Evolutionary conservation across 768 basidiomycete species (phyloP).

Genomic region (Chalciporus sphaerocephalus): DNA sequence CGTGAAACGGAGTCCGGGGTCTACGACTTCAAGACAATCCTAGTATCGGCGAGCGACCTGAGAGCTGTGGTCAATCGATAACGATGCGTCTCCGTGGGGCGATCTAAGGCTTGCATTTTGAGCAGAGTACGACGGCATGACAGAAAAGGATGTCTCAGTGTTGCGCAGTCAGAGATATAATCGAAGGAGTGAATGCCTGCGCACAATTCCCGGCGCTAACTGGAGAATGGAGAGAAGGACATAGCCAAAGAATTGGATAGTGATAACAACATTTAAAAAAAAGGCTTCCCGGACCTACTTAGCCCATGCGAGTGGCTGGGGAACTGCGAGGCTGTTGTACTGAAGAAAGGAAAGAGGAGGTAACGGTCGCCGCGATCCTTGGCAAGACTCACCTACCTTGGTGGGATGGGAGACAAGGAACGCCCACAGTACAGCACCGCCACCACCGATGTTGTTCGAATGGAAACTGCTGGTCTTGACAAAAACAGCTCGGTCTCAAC

Average conservation of each 20-base stretch:
- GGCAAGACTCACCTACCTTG: background rate
- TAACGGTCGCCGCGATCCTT: background rate
- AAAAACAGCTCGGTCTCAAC: background rate
- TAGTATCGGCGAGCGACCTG: background rate
- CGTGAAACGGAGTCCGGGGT: constrained; percentile 1
- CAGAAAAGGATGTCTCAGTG: too few relatives aligned
- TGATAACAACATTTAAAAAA: too few relatives aligned
- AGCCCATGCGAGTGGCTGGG: background rate
- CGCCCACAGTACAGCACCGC: background rate
- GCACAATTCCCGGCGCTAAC: too few relatives aligned
- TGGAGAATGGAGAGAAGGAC: too few relatives aligned
- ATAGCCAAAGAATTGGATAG: too few relatives aligned
- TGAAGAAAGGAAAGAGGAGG: background rate
- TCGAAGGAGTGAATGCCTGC: too few relatives aligned
- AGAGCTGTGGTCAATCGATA: background rate
- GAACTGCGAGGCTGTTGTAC: background rate
- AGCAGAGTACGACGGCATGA: too few relatives aligned
- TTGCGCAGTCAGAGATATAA: too few relatives aligned
- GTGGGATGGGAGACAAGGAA: background rate
- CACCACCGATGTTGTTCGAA: background rate
- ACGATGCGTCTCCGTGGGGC: background rate
- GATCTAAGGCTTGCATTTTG: background rate
- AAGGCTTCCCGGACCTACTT: background rate
- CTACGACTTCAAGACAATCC: background rate
- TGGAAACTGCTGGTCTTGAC: background rate